Conservation (phyloP, 768 basidiomycete species). For the Termitomyces sp. region DNA sequence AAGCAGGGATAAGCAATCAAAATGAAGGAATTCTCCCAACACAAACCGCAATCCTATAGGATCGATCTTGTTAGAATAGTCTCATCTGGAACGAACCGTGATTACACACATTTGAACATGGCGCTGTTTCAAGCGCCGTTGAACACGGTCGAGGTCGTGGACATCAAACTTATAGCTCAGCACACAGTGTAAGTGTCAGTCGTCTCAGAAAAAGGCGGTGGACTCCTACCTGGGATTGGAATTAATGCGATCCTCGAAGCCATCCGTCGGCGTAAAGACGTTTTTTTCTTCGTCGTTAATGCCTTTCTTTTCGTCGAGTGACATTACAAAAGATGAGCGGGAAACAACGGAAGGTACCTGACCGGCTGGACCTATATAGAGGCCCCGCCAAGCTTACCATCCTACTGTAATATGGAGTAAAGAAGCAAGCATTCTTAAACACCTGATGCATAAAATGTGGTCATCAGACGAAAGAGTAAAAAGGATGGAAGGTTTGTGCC, state of each 20-base stretch:
- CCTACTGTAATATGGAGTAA: not conserved
- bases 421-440: not conserved
- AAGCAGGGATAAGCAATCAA: not conserved
- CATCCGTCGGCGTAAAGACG: not conserved
- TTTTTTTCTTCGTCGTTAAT: slow-evolving; percentile 1
- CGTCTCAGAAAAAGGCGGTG: not conserved
- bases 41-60: slow-evolving; percentile 60
- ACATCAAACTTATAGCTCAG: slow-evolving; percentile 50
- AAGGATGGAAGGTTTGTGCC: too few relatives aligned
- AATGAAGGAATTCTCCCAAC: too few relatives aligned
- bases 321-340: not conserved
- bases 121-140: slow-evolving; percentile 70
- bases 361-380: not conserved
- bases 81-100: not conserved
- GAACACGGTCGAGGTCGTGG: slow-evolving; percentile 68
- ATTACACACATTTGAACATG: slow-evolving; percentile 72
- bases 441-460: too few relatives aligned
- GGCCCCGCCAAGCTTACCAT: too few relatives aligned
- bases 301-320: not conserved
- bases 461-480: too few relatives aligned
- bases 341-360: not conserved
- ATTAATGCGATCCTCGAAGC: not conserved
- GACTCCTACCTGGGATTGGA: slow-evolving; percentile 5
- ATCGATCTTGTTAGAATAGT: not conserved
- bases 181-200: not conserved